Percentiles rank a stretch among this genome's conserved stretches.
Conservation (phyloP, 345 rosid genomes). For the Leavenworthia alabamica region DNA sequence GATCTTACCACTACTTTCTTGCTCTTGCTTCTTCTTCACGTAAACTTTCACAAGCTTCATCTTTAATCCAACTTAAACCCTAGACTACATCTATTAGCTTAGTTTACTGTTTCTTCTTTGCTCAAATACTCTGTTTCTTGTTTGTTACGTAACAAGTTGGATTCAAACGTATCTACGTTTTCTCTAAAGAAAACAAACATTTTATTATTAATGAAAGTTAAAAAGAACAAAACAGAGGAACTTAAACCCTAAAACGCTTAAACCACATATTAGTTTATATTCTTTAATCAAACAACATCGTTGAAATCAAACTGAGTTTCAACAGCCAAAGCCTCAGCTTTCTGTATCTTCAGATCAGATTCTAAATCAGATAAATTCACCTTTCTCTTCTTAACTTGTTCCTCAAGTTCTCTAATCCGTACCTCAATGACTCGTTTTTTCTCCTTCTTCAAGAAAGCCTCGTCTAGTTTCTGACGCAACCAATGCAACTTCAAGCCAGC, state of each 20-base stretch:
- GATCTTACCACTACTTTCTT: neutral
- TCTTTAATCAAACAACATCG: constrained; percentile 14
- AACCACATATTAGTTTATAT: neutral
- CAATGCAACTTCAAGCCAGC: constrained; percentile 24
- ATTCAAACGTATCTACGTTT: neutral
- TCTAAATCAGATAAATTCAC: constrained; percentile 17
- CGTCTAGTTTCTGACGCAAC: constrained; percentile 28
- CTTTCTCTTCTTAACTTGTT: constrained; percentile 26
- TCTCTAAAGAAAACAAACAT: neutral
- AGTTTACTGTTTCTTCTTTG: neutral
- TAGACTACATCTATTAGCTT: neutral
- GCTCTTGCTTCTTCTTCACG: constrained; percentile 3
- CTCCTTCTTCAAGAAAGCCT: constrained; percentile 28
- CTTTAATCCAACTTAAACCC: constrained; percentile 1
- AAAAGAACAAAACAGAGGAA: neutral
- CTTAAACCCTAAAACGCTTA: neutral
- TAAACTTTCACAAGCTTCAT: neutral
- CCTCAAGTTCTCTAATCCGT: constrained; percentile 22
- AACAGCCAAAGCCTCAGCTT: constrained; percentile 9
- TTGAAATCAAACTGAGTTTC: constrained; percentile 9
- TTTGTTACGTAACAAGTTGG: neutral
- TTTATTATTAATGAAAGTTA: neutral
- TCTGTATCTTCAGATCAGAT: constrained; percentile 25
- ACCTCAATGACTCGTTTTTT: constrained; percentile 4
- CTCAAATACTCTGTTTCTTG: neutral